Base-by-base conservation (phyloP, 2,329 filamentous ascomycete species). In the Phyllosticta paracitricarpa region DNA sequence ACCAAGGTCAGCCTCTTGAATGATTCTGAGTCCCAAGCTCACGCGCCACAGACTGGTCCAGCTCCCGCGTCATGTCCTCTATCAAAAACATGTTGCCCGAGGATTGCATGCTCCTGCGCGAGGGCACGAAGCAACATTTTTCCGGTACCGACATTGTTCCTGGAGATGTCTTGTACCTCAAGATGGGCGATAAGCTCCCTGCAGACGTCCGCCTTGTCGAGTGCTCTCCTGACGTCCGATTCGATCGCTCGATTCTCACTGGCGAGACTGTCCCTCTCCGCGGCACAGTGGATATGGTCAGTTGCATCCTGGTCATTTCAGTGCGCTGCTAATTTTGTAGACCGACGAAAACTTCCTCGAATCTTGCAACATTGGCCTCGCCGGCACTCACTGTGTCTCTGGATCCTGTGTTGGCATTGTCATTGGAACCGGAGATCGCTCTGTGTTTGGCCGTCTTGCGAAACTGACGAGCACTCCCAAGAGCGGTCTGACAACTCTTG, bases 11-110 rank as follows among this genome's bases (percentile, higher is more conserved):
- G 51, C 25, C 14, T 17, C 2, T n/a, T 2, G 24, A 14, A n/a
- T 5, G 2, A 2, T 12, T 6, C 86, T 86, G 68, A 12, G 19
- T 4, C 7, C 14, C 4, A 51, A 8, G 10, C 9, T 33, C 35
- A 24, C 8, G 82, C 82, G 68, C 17, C 7, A 30, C 56, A 61
- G 89, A 92, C 70, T 92, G 88, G 83, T 89, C 87, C 2, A 88
- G 87, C 0, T 87, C 83, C 1, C 78, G 85, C 4, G 88, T 91
- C 61, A 92, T 92, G 89, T 83, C 84, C 19, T 89, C 87, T 0
- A 92, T 92, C 70, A 89, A 86, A 56, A 86, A 82, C 19, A 89
- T 92, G 88, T 78, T 92, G n/a, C 89, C 89, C 0, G 88, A 90
- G 66, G 79, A 84, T 62, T 89, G 86, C 66, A 76, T 85, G 26